Percentiles rank a stretch among this genome's conserved stretches.
These are phyloP conservation scores for Aquilaria malaccensis DNA, from an alignment of 345 rosid genomes.

Conservation along the genomic window DNA sequence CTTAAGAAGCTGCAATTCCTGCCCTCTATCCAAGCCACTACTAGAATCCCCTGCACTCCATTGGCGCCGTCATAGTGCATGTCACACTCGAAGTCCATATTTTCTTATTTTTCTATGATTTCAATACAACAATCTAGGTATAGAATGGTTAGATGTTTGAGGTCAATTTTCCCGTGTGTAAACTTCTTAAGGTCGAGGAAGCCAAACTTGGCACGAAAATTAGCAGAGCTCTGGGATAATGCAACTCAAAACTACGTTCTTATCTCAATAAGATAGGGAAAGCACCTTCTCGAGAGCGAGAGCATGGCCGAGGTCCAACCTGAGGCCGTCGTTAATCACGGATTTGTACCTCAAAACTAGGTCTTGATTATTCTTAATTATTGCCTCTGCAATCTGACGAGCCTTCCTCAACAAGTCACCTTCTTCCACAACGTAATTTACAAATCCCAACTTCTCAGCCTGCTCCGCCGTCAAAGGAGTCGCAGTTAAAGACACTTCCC, in stretches of 20 bases:
- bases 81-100: too few species aligned
- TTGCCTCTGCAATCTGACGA: slow-evolving; percentile 54
- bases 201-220: too few species aligned
- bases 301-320: slow-evolving; percentile 65
- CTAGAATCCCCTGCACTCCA: too few species aligned
- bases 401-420: slow-evolving; percentile 59
- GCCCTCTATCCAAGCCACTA: too few species aligned
- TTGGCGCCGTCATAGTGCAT: too few species aligned
- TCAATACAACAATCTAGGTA: too few species aligned
- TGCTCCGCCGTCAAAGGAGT: slow-evolving; percentile 69
- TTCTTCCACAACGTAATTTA: slow-evolving; percentile 77
- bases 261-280: neutral
- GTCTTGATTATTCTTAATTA: slow-evolving; percentile 61
- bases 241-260: neutral
- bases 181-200: too few species aligned
- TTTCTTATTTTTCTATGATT: too few species aligned
- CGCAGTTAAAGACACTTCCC: slow-evolving; percentile 68
- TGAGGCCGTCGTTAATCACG: slow-evolving; percentile 71
- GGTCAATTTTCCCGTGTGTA: too few species aligned
- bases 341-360: slow-evolving; percentile 72
- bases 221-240: neutral
- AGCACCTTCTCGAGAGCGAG: slow-evolving; percentile 81
- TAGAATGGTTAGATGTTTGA: too few species aligned
- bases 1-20: too few species aligned
- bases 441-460: slow-evolving; percentile 80